A percentile compares a stretch with the other conserved stretches of the same genome.
phyloP scores from a whole-genome alignment of 2,329 filamentous ascomycete genomes.

The Ophiostoma tasmaniense region DNA sequence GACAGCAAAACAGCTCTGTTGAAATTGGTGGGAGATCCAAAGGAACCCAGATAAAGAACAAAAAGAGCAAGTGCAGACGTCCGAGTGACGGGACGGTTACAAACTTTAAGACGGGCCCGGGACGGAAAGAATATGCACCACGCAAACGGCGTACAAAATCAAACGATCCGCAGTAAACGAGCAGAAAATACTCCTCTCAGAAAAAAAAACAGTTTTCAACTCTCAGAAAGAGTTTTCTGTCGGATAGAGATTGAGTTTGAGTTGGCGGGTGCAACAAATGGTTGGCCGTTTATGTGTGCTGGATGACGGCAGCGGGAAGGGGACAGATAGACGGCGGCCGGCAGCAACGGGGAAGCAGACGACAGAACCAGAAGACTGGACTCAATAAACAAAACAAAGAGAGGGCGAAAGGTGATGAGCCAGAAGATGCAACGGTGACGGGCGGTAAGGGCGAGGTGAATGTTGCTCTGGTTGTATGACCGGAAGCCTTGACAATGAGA shows the following conservation, averaged over 20 bases:
- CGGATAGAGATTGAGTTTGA: background rate
- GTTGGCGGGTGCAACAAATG: conserved; percentile 7
- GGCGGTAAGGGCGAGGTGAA: background rate
- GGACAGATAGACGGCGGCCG: background rate
- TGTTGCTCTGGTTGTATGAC: background rate
- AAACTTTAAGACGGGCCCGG: conserved; percentile 12
- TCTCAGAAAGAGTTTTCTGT: background rate
- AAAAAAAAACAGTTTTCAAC: background rate
- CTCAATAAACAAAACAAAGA: background rate
- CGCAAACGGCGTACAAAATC: conserved; percentile 15
- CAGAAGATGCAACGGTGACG: background rate
- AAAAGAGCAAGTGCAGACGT: background rate
- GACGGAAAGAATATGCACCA: conserved; percentile 16
- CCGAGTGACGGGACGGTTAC: conserved; percentile 12
- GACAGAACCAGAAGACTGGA: background rate
- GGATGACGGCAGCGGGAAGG: background rate
- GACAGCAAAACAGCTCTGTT: background rate
- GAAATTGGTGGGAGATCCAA: background rate
- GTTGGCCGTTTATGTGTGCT: background rate
- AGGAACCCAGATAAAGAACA: background rate
- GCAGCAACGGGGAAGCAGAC: background rate
- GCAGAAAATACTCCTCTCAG: background rate
- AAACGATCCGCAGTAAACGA: conserved; percentile 11
- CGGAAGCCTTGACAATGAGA: background rate
- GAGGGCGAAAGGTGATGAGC: background rate